Evolutionary conservation across 2,329 filamentous ascomycete species (phyloP).

Genomic region (Fusarium sp.): DNA sequence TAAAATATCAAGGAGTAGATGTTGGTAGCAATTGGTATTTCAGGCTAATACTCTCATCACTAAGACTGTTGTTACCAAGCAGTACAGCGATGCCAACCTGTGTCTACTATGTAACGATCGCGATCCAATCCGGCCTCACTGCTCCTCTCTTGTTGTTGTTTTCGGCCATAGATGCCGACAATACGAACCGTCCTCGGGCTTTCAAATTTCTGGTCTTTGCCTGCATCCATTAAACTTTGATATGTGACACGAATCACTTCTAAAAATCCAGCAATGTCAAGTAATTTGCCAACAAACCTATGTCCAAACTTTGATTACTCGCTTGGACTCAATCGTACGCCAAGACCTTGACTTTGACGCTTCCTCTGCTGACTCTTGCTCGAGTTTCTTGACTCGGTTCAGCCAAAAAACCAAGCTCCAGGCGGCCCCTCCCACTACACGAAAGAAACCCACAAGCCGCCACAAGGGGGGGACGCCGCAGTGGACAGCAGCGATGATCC

Average conservation of each 20-base stretch:
- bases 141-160: constrained; percentile 9
- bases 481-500: constrained; percentile 26
- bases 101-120: not conserved
- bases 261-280: not conserved
- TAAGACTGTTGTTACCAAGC: not conserved
- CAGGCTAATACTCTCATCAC: no score
- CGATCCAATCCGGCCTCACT: constrained; percentile 10
- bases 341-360: not conserved
- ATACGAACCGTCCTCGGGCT: not conserved
- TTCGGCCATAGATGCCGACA: constrained; percentile 4
- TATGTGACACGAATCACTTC: no score
- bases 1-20: no score
- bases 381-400: constrained; percentile 13
- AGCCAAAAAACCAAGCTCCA: constrained; percentile 3
- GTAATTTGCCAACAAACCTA: not conserved
- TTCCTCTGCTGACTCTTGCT: not conserved
- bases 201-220: not conserved
- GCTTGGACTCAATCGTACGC: not conserved
- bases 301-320: not conserved
- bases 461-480: constrained; percentile 17
- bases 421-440: constrained; percentile 5
- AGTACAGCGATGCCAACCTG: not conserved
- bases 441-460: constrained; percentile 12
- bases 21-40: no score
- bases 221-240: no score